phyloP scores from a whole-genome alignment of 225 moss, liverwort and hornwort species.

The Marchantia paleacea region DNA sequence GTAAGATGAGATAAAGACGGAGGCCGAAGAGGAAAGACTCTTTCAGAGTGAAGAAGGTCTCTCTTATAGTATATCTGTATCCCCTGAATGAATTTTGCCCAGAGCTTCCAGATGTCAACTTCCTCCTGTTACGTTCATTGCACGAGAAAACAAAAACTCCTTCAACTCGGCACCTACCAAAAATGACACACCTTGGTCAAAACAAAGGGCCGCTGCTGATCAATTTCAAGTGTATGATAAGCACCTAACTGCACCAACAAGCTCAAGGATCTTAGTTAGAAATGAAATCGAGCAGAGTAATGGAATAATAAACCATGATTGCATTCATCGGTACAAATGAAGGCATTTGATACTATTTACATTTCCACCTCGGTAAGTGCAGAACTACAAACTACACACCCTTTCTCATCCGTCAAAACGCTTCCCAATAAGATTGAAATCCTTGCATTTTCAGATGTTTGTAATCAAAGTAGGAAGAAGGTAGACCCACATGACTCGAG shows the following conservation, averaged over 20 bases:
- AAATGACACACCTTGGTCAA: slow-evolving; percentile 49
- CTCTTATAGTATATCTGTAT: too few relatives aligned
- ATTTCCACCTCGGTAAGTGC: background rate
- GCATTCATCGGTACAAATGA: too few relatives aligned
- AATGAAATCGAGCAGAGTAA: too few relatives aligned
- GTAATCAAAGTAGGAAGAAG: background rate
- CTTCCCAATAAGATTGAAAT: too few relatives aligned
- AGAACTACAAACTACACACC: background rate
- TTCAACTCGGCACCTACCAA: background rate
- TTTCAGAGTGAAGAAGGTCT: too few relatives aligned
- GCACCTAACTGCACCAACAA: slow-evolving; percentile 59
- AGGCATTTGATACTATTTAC: too few relatives aligned
- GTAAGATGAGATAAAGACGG: too few relatives aligned
- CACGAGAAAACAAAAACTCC: background rate
- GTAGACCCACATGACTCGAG: background rate
- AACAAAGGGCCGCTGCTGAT: slow-evolving; percentile 83
- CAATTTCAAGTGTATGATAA: slow-evolving; percentile 95
- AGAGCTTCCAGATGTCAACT: background rate
- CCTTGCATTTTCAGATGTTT: too few relatives aligned
- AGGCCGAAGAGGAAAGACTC: too few relatives aligned
- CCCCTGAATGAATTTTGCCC: too few relatives aligned
- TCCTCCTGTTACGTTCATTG: background rate
- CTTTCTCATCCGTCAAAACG: background rate
- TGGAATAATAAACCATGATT: too few relatives aligned
- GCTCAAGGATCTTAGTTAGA: background rate